A percentile compares a stretch with the other conserved stretches of the same genome.
Conservation (phyloP, 2,329 filamentous ascomycete genomes). For the Ramularia endophylla region DNA sequence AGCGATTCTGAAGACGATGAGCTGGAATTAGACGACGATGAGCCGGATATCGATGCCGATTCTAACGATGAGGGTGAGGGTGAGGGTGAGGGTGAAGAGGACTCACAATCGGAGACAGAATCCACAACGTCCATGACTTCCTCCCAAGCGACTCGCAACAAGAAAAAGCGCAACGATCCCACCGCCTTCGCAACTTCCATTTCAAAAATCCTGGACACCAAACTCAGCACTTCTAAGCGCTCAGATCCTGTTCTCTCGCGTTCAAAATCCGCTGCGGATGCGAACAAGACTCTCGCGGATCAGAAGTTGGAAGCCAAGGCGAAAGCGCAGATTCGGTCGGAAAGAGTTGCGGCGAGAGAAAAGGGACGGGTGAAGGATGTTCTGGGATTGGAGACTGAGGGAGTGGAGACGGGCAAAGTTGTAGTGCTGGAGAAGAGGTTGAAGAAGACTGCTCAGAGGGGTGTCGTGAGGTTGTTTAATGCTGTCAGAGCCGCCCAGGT, state of each 20-base stretch:
- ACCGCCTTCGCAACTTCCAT: conserved; percentile 87
- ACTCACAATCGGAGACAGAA: conserved; percentile 27
- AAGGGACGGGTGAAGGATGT: conserved; percentile 88
- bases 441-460: conserved; percentile 82
- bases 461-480: conserved; percentile 95
- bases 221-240: conserved; percentile 74
- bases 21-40: conserved; percentile 39
- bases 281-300: conserved; percentile 67
- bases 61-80: conserved; percentile 31
- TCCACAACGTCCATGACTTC: conserved; percentile 29
- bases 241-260: conserved; percentile 88
- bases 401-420: conserved; percentile 45
- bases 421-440: conserved; percentile 70
- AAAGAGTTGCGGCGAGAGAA: conserved; percentile 72
- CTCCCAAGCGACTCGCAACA: conserved; percentile 32
- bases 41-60: conserved; percentile 22
- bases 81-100: conserved; percentile 38
- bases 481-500: conserved; percentile 90
- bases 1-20: conserved; percentile 23
- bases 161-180: conserved; percentile 87
- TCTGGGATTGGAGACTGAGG: conserved; percentile 54
- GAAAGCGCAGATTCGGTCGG: conserved; percentile 67
- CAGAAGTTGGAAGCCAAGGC: conserved; percentile 76
- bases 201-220: conserved; percentile 84
- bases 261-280: conserved; percentile 66